phyloP scores from a whole-genome alignment of 768 basidiomycete species.

The Amanita inopinata region DNA sequence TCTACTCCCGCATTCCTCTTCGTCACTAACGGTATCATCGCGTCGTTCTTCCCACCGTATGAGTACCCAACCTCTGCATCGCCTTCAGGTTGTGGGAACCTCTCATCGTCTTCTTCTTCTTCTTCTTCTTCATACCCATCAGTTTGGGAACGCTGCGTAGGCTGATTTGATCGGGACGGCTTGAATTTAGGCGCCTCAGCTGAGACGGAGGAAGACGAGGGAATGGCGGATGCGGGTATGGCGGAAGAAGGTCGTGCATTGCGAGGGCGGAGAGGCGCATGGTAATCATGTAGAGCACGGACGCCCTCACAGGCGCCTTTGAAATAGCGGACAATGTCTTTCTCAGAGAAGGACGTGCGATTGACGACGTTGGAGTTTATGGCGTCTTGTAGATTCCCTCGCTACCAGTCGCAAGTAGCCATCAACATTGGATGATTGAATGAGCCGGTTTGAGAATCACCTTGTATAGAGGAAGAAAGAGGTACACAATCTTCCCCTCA shows the following conservation, averaged over 20 bases:
- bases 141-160: constrained; percentile 2
- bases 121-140: constrained; percentile 20
- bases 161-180: constrained; percentile 8
- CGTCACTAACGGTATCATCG: constrained; percentile 52
- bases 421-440: no score
- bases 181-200: constrained; percentile 1
- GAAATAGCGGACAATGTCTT: constrained; percentile 83
- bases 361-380: constrained; percentile 84
- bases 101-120: constrained; percentile 53
- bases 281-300: constrained; percentile 89
- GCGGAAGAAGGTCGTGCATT: background rate
- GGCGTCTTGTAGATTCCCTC: constrained; percentile 91
- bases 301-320: constrained; percentile 92
- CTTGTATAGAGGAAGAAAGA: constrained; percentile 92
- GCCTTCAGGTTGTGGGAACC: constrained; percentile 69
- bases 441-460: constrained; percentile 22
- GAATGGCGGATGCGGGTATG: constrained; percentile 14
- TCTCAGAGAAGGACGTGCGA: constrained; percentile 75
- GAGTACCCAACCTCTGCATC: constrained; percentile 69
- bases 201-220: background rate
- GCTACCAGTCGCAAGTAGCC: constrained; percentile 31
- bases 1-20: constrained; percentile 22
- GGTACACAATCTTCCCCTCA: constrained; percentile 90
- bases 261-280: constrained; percentile 24
- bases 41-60: constrained; percentile 37